Base-by-base conservation (phyloP, 139 green algal species). In the Auxenochlorella pyrenoidosa region DNA sequence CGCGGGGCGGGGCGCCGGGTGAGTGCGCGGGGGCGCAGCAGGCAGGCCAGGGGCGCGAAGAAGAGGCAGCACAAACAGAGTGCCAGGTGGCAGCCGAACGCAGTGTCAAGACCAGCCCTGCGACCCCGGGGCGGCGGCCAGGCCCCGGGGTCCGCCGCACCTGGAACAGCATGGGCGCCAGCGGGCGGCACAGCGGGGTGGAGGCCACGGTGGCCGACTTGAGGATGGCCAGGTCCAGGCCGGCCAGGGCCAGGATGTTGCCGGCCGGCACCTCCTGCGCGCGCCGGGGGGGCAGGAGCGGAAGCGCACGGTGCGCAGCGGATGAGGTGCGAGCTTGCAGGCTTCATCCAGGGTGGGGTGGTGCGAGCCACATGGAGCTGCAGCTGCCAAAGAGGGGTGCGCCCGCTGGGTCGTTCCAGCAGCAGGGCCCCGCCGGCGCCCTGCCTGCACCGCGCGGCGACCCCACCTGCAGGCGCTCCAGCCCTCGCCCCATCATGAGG, bases 401-500 rank as follows among this genome's bases (percentile, higher is more conserved):
- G n/a, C n/a, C n/a, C n/a, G n/a, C n/a, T n/a, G n/a, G n/a, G n/a
- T n/a, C n/a, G n/a, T n/a, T n/a, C n/a, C n/a, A n/a, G n/a, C n/a
- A n/a, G n/a, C n/a, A n/a, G n/a, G n/a, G 22, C 59, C 59, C 59
- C 59, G 59, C 59, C 59, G n/a, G n/a, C n/a, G n/a, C n/a, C n/a
- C n/a, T n/a, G n/a, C n/a, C n/a, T 6, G 22, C 59, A 68, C 12
- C 59, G 22, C 59, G 59, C 22, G 6, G 47, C 47, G 10, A 63
- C 28, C 60, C n/a, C 73, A 90, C 83, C 76, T 86, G 24, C 43
- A 97, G 82, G 32, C 81, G 79, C 72, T 98, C 94, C 80, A 99
- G 89, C 4, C 90, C 93, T 32, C 95, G 90, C 0, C 98, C 98
- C 97, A 99, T 99, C 97, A 99, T 99, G 47, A 99, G 90, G 91